Evolutionary conservation across 116 monocot species (phyloP), one percentile per base, ranked within the genome.

Genomic region (Dioscorea cayenensis): DNA sequence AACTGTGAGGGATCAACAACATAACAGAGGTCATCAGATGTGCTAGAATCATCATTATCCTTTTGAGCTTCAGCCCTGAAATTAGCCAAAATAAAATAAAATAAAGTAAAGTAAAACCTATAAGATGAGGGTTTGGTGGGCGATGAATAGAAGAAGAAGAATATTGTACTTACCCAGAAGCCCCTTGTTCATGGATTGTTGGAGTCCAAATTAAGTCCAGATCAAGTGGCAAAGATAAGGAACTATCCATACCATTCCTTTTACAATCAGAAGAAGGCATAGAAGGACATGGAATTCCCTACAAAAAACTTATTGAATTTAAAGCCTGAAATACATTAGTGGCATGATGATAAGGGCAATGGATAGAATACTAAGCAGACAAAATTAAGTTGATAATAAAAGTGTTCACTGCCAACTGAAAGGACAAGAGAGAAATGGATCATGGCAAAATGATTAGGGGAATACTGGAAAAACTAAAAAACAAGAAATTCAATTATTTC

Each of bases 201-300:
- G 55, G n/a, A 3, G 55, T 16, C 55, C 55, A 55, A 18, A 55
- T 55, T 55, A 55, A 16, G n/a, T 55, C 55, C 55, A 11, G 0
- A n/a, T 55, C 55, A 55, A 55, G 43, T 6, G 12, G 43, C 5
- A 12, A 55, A 55, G 55, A 16, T n/a, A 55, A 55, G n/a, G 55
- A 16, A 55, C 0, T n/a, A 55, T 19, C 55, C 5, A 20, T 12
- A 66, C 43, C 38, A n/a, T n/a, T 48, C 19, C 20, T 38, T 38
- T 66, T 43, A 43, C 61, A 69, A 38, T 65, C 21, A 62, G 78
- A 67, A 55, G 38, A 76, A 18, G 60, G 66, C 37, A 71, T 61
- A 52, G 64, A 51, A 80, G 48, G 75, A 74, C 51, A 79, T 67
- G 87, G 71, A 76, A 71, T 75, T 72, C 83, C 87, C 87, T 94